Evolutionary conservation across 306 rosid species (phyloP), one percentile per base, ranked within the genome.

Genomic region (Pterocarpus macrocarpus): DNA sequence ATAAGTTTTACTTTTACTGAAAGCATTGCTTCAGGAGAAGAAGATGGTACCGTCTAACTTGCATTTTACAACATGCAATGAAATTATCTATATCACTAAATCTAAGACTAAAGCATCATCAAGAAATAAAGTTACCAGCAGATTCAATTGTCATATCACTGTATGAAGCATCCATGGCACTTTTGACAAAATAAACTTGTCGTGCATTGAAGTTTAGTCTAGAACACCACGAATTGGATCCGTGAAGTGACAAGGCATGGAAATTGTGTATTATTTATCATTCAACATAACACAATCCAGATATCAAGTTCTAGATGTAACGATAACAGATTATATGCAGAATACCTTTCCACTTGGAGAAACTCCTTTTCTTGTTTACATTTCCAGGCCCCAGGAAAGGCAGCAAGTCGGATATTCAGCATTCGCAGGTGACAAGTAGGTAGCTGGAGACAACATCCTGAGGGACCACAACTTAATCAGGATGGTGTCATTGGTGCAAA

Each of bases 91-190:
- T 15, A 73, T 30, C 44, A 75, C 43, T 16, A 15, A 44, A 80
- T 47, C 71, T 17, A 34, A 63, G 39, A 57, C 53, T 10, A 47
- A 59, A 62, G 49, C 7, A 76, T 16, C 57, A 35, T 61, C 28
- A 72, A 76, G 75, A 85, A 50, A 52, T 63, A 73, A 83, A 68
- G 78, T 86, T 89, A 91, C 97, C 98, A 5, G 93, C 0, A 52
- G 92, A 88, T 77, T 87, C 94, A 64, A 90, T 82, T 38, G 91
- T 44, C 87, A 83, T 84, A 83, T 95, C 95, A 52, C 92, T 93
- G 47, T 57, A 88, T 49, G 98, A 95, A 83, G 98, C 96, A 86
- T 95, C 98, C 92, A 85, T 88, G 43, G 97, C 90, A 82, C 92
- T 80, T 88, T 77, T 91, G 73, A 91, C 82, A 85, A 85, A 64